phyloP scores from a whole-genome alignment of 1,284 basidiomycete species.

The Irpex rosettiformis region DNA sequence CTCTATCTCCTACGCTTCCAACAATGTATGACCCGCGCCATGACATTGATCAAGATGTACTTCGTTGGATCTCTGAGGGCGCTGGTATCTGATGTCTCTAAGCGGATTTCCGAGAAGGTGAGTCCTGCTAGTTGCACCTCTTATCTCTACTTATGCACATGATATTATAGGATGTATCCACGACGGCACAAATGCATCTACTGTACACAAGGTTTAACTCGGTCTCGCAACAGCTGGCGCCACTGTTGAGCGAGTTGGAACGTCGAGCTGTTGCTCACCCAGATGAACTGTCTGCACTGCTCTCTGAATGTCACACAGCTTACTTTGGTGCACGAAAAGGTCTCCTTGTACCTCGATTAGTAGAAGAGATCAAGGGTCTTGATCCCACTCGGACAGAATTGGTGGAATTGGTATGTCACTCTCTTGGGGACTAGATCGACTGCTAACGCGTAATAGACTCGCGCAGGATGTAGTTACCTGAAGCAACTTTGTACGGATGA shows the following conservation, averaged over 20 bases:
- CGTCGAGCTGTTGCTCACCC: constrained; percentile 68
- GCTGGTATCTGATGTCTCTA: constrained; percentile 71
- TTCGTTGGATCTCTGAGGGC: constrained; percentile 81
- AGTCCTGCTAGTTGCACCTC: constrained; percentile 8
- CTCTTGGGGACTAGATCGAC: neutral
- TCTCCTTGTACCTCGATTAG: constrained; percentile 67
- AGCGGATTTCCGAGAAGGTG: constrained; percentile 72
- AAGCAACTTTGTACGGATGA: constrained; percentile 89
- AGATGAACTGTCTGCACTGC: constrained; percentile 72
- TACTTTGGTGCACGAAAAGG: constrained; percentile 74
- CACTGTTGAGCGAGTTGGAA: constrained; percentile 82
- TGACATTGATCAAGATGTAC: constrained; percentile 95
- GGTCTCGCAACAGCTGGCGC: constrained; percentile 67
- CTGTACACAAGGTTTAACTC: constrained; percentile 85
- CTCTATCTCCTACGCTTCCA: constrained; percentile 91
- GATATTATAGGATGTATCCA: constrained; percentile 66
- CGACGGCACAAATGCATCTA: constrained; percentile 79
- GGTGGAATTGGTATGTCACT: constrained; percentile 71
- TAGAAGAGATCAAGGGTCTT: constrained; percentile 78
- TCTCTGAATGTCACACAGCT: constrained; percentile 81
- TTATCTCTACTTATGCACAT: constrained; percentile 2
- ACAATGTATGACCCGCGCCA: constrained; percentile 92
- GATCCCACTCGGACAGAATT: constrained; percentile 77
- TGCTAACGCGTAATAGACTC: constrained; percentile 51
- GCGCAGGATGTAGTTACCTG: constrained; percentile 85